These are phyloP conservation scores for Aureobasidium sp. DNA, from an alignment of 2,329 filamentous ascomycete genomes.

Conservation along the genomic window DNA sequence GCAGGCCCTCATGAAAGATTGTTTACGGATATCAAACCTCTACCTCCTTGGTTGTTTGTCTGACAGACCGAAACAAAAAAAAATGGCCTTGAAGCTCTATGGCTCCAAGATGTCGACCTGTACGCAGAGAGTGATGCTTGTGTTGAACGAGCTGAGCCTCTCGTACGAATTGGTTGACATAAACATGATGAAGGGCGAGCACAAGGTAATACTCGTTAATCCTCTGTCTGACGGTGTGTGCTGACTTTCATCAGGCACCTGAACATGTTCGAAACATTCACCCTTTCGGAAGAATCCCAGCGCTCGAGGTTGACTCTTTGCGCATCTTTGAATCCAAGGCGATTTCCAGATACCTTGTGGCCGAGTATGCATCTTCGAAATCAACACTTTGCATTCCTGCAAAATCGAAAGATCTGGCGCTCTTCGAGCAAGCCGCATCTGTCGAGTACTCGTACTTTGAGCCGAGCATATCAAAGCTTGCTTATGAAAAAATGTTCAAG, in stretches of 20 bases:
- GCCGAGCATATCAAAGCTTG: neutral
- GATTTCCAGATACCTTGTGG: slow-evolving; percentile 29
- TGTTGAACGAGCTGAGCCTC: neutral
- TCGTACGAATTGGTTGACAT: neutral
- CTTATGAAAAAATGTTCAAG: slow-evolving; percentile 13
- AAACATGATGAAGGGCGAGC: neutral
- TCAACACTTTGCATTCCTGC: neutral
- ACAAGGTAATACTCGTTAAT: neutral
- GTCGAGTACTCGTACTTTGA: slow-evolving; percentile 15
- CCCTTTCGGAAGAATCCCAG: slow-evolving; percentile 21
- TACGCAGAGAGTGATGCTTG: neutral
- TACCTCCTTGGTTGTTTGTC: too few relatives aligned
- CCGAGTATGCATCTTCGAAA: slow-evolving; percentile 20
- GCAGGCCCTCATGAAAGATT: neutral
- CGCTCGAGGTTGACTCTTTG: slow-evolving; percentile 26
- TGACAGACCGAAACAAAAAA: neutral
- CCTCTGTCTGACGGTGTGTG: neutral
- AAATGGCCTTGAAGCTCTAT: neutral
- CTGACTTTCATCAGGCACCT: neutral
- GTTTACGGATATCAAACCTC: too few relatives aligned
- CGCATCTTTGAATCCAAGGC: slow-evolving; percentile 29
- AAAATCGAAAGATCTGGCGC: neutral
- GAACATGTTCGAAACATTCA: neutral
- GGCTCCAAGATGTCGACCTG: neutral
- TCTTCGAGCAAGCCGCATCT: neutral